Base-by-base conservation (phyloP, 139 green algal genomes). In the Coelastrella sp. region DNA sequence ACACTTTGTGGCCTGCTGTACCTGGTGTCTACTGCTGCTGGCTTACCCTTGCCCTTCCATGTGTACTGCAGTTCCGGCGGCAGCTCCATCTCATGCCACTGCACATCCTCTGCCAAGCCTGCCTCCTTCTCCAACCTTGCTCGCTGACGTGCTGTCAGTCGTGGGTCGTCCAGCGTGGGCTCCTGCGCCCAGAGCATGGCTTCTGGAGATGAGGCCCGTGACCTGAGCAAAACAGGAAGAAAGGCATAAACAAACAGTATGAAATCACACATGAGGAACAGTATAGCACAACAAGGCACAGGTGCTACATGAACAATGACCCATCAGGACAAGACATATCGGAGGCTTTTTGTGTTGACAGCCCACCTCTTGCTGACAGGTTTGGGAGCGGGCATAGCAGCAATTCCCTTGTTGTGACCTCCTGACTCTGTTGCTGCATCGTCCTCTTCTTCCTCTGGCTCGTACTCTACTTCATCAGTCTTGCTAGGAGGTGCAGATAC, bases 71-170 rank as follows among this genome's bases (percentile, higher is more conserved):
- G 87, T 35, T 90, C 76, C 20, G 75, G 14, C 11, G 76, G 87
- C 78, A 90, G 57, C 27, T 56, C 49, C 76, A 90, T 85, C 58
- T 90, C 87, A 17, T 78, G 60, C 87, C 87, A 90, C 61, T 78
- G 35, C 61, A 85, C 63, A 22, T 90, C 87, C 19, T 68, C 76
- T 27, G 78, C 76, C 24, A 78, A 8, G 12, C 87, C 87, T 24
- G 78, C 61, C 73, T 90, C 87, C 63, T 90, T 85, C 49, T 90
- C 61, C 17, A 90, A 56, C 35, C 61, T 70, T 5, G 75, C 75
- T 17, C 75, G 75, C 78, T 90, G 87, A 11, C 87, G 76, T 8
- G 76, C 76, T 22, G 87, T 90, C 15, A 90, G 20, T 7, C 87
- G 60, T 56, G 20, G n/a, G 59, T 84, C 74, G 15, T 78, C 68